Base-by-base conservation (phyloP, 495 filamentous ascomycete genomes). In the Annulohypoxylon bovei region DNA sequence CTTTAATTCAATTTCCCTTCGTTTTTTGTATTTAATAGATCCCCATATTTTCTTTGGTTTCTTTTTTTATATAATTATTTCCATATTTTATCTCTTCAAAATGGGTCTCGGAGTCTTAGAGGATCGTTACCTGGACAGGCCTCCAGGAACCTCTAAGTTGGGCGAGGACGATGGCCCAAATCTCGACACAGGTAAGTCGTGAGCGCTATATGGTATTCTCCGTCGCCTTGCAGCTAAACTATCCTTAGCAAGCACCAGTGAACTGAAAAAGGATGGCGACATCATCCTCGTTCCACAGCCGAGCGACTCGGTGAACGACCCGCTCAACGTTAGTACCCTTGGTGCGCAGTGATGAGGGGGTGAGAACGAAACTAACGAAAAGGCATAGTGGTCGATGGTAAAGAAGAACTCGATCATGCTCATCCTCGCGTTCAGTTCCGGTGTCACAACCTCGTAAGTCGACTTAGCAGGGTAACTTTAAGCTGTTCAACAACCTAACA, bases 221-320 rank as follows among this genome's bases (percentile, higher is more conserved):
- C 14, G 14, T 62, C 9, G n/a, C 9, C 18, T 40, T 3, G 27
- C 11, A 68, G 23, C 69, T 72, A 55, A 72, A 11, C 14, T 35
- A 7, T 16, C 33, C 40, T 18, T 40, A 68, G 70, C 47, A 37
- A 69, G 65, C 40, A 62, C 61, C 46, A 49, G 35, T 18, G 65
- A 73, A 0, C 32, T 73, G 46, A 73, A 73, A 18, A 65, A n/a
- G 37, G 65, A 73, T 65, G 79, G 79, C 6, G 53, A 83, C n/a
- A 81, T 86, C 54, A 79, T 84, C 0, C 78, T 84, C 11, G 81
- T 84, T 25, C 83, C 83, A 1, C 82, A 85, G 61, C 82, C 83
- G 11, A 81, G 78, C 9, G 76, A 80, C 59, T 79, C 81, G 50
- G 78, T 81, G 8, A 78, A 79, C 18, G 84, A 87, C 58, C 84